Percentiles rank a stretch among this genome's conserved stretches.
phyloP scores from a whole-genome alignment of 495 filamentous ascomycete genomes.

The Chaetomium cochliodes region DNA sequence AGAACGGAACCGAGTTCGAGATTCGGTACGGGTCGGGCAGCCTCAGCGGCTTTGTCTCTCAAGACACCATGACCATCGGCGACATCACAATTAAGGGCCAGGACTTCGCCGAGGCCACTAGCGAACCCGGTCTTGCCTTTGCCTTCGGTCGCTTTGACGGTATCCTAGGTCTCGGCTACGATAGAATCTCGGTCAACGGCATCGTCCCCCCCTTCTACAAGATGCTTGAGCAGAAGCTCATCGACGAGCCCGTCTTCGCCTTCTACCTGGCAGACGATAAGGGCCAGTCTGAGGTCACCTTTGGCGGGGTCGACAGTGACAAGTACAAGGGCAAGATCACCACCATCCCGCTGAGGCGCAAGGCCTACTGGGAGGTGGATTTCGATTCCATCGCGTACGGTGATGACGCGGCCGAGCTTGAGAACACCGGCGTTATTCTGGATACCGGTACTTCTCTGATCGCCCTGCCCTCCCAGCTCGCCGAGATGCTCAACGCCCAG shows the following conservation, averaged over 20 bases:
- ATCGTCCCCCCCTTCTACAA: conserved; percentile 96
- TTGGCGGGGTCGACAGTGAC: conserved; percentile 84
- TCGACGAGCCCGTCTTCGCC: conserved; percentile 92
- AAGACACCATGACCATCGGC: conserved; percentile 81
- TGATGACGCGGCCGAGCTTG: conserved; percentile 76
- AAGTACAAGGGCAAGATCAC: conserved; percentile 89
- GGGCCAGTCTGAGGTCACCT: conserved; percentile 81
- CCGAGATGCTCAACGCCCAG: conserved; percentile 95
- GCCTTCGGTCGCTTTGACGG: conserved; percentile 98
- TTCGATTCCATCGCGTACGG: conserved; percentile 89
- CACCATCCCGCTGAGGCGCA: conserved; percentile 90
- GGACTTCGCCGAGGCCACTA: conserved; percentile 92
- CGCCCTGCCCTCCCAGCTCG: conserved; percentile 85
- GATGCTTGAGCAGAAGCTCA: conserved; percentile 80
- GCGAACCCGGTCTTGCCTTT: conserved; percentile 93
- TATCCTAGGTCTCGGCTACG: conserved; percentile 92
- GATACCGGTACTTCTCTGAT: conserved; percentile 99
- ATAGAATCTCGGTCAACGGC: conserved; percentile 92
- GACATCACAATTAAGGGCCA: conserved; percentile 84
- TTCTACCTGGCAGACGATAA: conserved; percentile 84
- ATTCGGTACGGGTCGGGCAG: conserved; percentile 96
- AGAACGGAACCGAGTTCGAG: conserved; percentile 88
- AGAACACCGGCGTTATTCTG: conserved; percentile 91
- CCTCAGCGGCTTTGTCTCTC: conserved; percentile 89
- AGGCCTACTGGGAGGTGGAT: conserved; percentile 99